Evolutionary conservation across 2,329 filamentous ascomycete genomes (phyloP).

Genomic region (Stagonosporopsis rhizophila): DNA sequence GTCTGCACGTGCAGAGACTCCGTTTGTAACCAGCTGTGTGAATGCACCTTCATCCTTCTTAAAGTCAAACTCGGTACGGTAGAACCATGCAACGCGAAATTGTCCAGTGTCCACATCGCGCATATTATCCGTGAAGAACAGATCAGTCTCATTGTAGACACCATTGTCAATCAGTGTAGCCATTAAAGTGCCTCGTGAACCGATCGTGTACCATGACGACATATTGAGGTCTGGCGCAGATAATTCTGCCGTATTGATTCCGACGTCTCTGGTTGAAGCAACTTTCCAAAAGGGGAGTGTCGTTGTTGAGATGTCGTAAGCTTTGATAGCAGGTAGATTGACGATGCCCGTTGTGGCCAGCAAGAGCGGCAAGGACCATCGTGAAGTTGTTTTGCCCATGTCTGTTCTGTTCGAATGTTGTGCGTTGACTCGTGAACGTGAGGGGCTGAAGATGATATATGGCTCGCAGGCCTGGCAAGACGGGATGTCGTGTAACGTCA

Average conservation of each 20-base stretch:
- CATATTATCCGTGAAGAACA: constrained; percentile 65
- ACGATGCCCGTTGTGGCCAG: constrained; percentile 4
- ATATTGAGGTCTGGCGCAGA: constrained; percentile 48
- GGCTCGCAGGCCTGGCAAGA: constrained; percentile 5
- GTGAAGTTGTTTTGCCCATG: neutral
- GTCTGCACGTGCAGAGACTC: constrained; percentile 67
- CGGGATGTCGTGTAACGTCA: constrained; percentile 11
- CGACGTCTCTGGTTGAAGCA: constrained; percentile 25
- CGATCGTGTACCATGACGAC: constrained; percentile 60
- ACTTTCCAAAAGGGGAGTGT: constrained; percentile 34
- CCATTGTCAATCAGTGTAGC: constrained; percentile 62
- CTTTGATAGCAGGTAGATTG: neutral
- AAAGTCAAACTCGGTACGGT: constrained; percentile 58
- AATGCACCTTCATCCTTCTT: constrained; percentile 15
- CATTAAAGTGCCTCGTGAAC: constrained; percentile 63
- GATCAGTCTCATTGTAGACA: constrained; percentile 59
- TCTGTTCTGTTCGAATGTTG: neutral
- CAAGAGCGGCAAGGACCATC: constrained; percentile 1
- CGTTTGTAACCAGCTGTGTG: constrained; percentile 63
- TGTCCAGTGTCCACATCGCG: constrained; percentile 53
- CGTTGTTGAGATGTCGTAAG: constrained; percentile 15
- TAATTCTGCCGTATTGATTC: constrained; percentile 27
- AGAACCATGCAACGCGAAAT: constrained; percentile 66
- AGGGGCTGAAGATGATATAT: constrained; percentile 5
- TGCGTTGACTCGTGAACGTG: neutral